Percentiles rank a stretch among this genome's conserved stretches.
These are phyloP conservation scores for Choanephora cucurbitarum DNA, from an alignment of 371 early-diverging fungal genomes.

Conservation along the genomic window DNA sequence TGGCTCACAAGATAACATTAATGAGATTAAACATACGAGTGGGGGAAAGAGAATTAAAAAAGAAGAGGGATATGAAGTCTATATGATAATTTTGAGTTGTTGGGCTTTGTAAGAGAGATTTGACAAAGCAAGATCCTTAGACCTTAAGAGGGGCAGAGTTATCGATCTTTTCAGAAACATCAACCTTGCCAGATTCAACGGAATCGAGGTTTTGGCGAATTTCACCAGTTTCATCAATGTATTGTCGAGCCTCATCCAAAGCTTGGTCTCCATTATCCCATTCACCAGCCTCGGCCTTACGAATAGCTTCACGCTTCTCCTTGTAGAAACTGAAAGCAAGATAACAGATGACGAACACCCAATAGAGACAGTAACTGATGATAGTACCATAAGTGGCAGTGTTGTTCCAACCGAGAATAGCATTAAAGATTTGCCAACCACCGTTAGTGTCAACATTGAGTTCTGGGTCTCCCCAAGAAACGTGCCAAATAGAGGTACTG, in stretches of 20 bases:
- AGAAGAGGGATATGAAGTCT: not conserved
- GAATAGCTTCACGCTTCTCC: conserved; percentile 33
- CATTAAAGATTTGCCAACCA: conserved; percentile 66
- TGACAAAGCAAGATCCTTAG: not conserved
- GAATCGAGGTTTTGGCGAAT: conserved; percentile 10
- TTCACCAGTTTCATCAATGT: conserved; percentile 29
- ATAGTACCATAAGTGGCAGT: conserved; percentile 71
- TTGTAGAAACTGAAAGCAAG: conserved; percentile 52
- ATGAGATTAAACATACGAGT: not conserved
- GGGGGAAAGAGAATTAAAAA: not conserved
- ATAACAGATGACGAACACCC: conserved; percentile 57
- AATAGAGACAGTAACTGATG: conserved; percentile 74
- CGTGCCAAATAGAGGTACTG: conserved; percentile 40
- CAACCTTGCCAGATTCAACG: not conserved
- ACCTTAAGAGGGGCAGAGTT: not conserved
- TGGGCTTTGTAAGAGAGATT: not conserved
- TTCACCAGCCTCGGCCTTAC: conserved; percentile 36
- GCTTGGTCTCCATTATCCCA: conserved; percentile 34
- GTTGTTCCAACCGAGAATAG: conserved; percentile 79
- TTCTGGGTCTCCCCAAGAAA: conserved; percentile 43
- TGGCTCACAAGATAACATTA: not conserved
- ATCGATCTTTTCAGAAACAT: conserved; percentile 10
- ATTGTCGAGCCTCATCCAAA: conserved; percentile 29
- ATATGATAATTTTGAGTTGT: conserved; percentile 1
- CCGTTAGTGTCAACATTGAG: conserved; percentile 22